Conservation (phyloP, 139 green algal genomes). For the Ettlia oleoabundans region DNA sequence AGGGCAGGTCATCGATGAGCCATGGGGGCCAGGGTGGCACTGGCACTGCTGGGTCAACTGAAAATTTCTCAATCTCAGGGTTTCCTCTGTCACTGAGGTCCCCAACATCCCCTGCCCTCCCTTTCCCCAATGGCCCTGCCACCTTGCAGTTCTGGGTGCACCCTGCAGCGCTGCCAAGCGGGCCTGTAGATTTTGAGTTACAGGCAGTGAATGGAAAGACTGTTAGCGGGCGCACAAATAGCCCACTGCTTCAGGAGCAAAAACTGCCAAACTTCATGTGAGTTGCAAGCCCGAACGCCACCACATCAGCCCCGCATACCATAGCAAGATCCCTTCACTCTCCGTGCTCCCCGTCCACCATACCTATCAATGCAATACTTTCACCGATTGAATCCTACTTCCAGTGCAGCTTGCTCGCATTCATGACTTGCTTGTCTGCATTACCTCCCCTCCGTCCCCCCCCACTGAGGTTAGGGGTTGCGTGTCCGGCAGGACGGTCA, state of each 20-base stretch:
- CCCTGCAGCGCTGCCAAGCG: not conserved
- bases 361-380: constrained; percentile 56
- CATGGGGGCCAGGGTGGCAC: no score
- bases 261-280: not conserved
- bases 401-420: not conserved
- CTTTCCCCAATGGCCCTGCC: not conserved
- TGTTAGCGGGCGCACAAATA: not conserved
- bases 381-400: not conserved
- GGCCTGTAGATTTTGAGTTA: constrained; percentile 9
- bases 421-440: not conserved
- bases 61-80: no score
- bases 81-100: no score
- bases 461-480: no score
- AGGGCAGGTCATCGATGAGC: not conserved
- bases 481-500: no score
- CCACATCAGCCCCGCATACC: not conserved
- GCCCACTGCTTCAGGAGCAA: not conserved
- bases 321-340: not conserved
- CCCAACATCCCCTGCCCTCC: not conserved
- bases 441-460: no score
- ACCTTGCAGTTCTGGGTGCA: constrained; percentile 24
- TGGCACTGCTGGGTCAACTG: no score
- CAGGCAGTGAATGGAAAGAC: constrained; percentile 11
- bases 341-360: constrained; percentile 38
- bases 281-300: not conserved